Conservation (phyloP, 768 basidiomycete genomes). For the Suillus subluteus region DNA sequence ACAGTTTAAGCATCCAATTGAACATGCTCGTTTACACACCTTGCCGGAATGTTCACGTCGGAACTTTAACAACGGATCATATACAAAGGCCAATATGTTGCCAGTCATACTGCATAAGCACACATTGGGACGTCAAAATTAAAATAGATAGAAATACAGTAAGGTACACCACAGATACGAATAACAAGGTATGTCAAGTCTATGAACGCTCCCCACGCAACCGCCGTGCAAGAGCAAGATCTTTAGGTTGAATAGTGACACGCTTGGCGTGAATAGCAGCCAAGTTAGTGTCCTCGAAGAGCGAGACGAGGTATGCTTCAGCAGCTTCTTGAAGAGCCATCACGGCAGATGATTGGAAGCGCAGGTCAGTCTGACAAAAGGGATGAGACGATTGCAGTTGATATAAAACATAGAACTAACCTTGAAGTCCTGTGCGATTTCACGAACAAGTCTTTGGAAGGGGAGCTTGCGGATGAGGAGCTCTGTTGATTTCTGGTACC, state of each 20-base stretch:
- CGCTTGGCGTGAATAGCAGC: constrained; percentile 84
- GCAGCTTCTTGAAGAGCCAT: constrained; percentile 88
- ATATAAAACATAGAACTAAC: too few species aligned
- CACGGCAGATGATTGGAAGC: constrained; percentile 90
- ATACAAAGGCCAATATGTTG: neutral
- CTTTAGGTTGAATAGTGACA: constrained; percentile 80
- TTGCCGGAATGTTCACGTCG: neutral
- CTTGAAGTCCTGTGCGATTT: constrained; percentile 93
- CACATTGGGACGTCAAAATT: neutral
- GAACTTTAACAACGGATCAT: neutral
- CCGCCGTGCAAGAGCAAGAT: constrained; percentile 76
- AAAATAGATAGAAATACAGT: constrained; percentile 21
- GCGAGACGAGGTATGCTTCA: constrained; percentile 78
- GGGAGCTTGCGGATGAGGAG: constrained; percentile 86
- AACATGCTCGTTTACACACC: neutral
- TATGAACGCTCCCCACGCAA: constrained; percentile 78
- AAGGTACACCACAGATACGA: constrained; percentile 1
- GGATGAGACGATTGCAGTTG: too few species aligned
- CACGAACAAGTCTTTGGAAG: constrained; percentile 88
- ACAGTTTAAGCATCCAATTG: neutral
- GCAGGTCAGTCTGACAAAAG: constrained; percentile 79
- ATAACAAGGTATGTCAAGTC: constrained; percentile 17
- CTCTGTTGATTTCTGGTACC: constrained; percentile 90
- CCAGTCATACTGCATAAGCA: neutral
- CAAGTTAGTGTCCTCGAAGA: constrained; percentile 81